A percentile compares a stretch with the other conserved stretches of the same genome.
Evolutionary conservation across 352 stramenopile species (phyloP).

Genomic region (Globisporangium alternatum): DNA sequence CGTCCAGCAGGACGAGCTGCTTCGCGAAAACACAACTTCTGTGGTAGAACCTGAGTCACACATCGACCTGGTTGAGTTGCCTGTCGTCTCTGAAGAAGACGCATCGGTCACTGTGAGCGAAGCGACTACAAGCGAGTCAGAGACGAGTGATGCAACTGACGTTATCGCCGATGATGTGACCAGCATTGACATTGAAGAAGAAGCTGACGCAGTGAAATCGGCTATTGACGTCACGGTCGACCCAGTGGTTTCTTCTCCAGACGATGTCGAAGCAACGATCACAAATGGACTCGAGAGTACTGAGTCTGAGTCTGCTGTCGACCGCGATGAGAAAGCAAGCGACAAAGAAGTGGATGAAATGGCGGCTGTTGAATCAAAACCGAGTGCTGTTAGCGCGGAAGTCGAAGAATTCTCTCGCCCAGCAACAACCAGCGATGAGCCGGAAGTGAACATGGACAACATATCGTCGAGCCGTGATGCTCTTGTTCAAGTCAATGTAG

Average conservation of each 20-base stretch:
- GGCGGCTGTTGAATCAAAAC: not conserved
- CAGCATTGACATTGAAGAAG: not conserved
- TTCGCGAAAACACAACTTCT: not conserved
- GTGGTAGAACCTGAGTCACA: not conserved
- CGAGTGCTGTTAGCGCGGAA: not conserved
- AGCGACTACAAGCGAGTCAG: not conserved
- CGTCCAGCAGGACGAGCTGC: not conserved
- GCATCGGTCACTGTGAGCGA: not conserved
- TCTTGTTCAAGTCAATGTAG: not conserved
- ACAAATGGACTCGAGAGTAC: not conserved
- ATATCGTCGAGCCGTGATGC: not conserved
- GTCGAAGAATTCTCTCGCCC: not conserved
- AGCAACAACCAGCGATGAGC: not conserved
- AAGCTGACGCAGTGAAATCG: not conserved
- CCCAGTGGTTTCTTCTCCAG: not conserved
- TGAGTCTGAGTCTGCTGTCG: not conserved
- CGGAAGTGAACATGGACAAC: constrained; percentile 1
- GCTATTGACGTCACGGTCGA: not conserved
- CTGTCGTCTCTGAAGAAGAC: not conserved
- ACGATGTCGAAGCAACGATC: not conserved
- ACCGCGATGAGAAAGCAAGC: not conserved
- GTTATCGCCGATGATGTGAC: not conserved
- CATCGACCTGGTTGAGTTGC: not conserved
- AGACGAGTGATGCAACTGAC: not conserved
- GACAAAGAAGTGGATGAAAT: not conserved